Percentiles rank a stretch among this genome's conserved stretches.
phyloP scores from a whole-genome alignment of 2,329 filamentous ascomycete species.

The Berkeleyomyces rouxiae region DNA sequence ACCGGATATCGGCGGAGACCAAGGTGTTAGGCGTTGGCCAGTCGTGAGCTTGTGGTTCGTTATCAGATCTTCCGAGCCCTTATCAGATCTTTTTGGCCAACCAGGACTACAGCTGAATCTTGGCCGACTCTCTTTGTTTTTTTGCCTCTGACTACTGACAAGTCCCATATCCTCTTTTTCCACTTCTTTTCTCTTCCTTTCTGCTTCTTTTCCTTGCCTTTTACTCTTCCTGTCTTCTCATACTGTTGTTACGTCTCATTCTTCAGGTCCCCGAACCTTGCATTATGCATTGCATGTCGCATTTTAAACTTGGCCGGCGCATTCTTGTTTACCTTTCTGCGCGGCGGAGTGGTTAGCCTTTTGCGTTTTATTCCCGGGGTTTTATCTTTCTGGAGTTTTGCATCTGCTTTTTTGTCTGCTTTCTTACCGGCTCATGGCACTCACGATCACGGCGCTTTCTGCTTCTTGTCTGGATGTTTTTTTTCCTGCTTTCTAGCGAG shows the following conservation, averaged over 20 bases:
- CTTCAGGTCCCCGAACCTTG: not conserved
- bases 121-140: not conserved
- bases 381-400: not conserved
- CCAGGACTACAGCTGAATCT: not conserved
- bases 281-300: conserved; percentile 3
- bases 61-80: not conserved
- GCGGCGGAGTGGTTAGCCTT: not conserved
- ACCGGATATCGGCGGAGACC: too few species aligned
- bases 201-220: not conserved
- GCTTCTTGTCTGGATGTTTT: conserved; percentile 3
- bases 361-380: not conserved
- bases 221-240: not conserved
- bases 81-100: not conserved
- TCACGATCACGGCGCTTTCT: conserved; percentile 1
- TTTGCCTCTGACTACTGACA: not conserved
- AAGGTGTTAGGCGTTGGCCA: too few species aligned
- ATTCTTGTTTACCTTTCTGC: not conserved
- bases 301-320: not conserved
- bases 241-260: not conserved
- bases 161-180: not conserved
- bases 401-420: not conserved
- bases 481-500: conserved; percentile 2
- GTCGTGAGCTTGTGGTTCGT: not conserved
- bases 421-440: not conserved
- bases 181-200: not conserved